Conservation (phyloP, 1,284 basidiomycete species). For the Pseudozyma thailandica region DNA sequence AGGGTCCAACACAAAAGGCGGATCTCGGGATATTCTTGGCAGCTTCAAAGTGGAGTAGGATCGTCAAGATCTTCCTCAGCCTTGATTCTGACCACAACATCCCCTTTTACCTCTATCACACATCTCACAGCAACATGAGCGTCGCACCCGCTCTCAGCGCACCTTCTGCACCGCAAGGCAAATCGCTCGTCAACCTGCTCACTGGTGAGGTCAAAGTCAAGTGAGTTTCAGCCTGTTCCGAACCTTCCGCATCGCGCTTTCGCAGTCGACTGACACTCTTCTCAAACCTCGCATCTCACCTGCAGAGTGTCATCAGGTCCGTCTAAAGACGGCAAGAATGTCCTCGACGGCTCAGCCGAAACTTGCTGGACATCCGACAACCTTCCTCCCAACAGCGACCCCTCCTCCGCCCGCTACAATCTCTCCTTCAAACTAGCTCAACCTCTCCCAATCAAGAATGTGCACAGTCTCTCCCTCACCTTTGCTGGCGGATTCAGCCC, state of each 20-base stretch:
- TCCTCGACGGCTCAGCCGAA: constrained; percentile 42
- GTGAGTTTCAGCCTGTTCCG: constrained; percentile 10
- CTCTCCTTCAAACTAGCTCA: constrained; percentile 31
- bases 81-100: neutral
- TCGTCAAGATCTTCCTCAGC: neutral
- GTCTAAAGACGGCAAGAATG: constrained; percentile 39
- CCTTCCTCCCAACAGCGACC: constrained; percentile 30
- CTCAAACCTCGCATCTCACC: neutral
- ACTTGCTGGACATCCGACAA: constrained; percentile 52
- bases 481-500: constrained; percentile 47
- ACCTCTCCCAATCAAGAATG: neutral
- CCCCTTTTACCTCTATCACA: too few relatives aligned
- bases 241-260: neutral
- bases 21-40: neutral
- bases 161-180: neutral
- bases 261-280: neutral
- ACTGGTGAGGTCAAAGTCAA: constrained; percentile 34
- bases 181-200: constrained; percentile 32
- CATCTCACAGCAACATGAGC: constrained; percentile 10
- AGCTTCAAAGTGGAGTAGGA: neutral
- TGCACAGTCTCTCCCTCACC: constrained; percentile 35
- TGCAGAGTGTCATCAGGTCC: constrained; percentile 43
- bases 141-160: constrained; percentile 20
- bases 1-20: constrained; percentile 12
- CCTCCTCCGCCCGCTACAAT: constrained; percentile 5